Base-by-base conservation (phyloP, 345 rosid species). In the Hibiscus trionum region DNA sequence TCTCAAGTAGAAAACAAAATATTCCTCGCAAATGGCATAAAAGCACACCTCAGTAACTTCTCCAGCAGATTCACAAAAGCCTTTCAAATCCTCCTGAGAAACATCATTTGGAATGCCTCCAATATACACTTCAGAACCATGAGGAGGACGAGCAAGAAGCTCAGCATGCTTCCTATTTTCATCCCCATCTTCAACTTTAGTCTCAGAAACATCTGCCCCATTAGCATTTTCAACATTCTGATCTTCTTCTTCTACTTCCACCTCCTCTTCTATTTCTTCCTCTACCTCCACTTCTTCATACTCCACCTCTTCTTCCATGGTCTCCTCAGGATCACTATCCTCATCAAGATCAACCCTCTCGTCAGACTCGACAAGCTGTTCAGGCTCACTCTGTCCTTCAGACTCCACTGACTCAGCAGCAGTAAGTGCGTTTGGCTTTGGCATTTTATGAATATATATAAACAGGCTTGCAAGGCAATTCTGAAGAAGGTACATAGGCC, bases 91-190 rank as follows among this genome's bases (percentile, higher is more conserved):
- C 12, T 82, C 80, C 66, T 87, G 83, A 50, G 84, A 75, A 71
- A 78, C 77, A 82, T 86, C 84, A 75, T 77, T 79, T 29, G 90
- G 94, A 75, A 89, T 80, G 70, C 90, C 85, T 16, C 94, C 90
- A 4, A 89, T 65, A 60, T 85, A 89, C 17, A 89, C 85, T 77
- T 87, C 87, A 66, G 94, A 84, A 59, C 91, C 91, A 71, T 87
- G 94, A 59, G 91, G 86, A 44, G 91, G 94, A 61, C 76, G 84
- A 14, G 90, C 73, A 55, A 89, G 91, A 73, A 87, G 90, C 71
- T 87, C 83, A 33, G 69, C 85, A 49, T 75, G 86, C 71, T 80
- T 81, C 79, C 74, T 76, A 80, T 85, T 81, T 73, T 85, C 89
- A 10, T 84, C 79, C 71, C 72, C 80, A 73, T 82, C 80, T 8